Evolutionary conservation across 805 yeast genomes (phyloP).

Genomic region (Saturnispora hagleri): DNA sequence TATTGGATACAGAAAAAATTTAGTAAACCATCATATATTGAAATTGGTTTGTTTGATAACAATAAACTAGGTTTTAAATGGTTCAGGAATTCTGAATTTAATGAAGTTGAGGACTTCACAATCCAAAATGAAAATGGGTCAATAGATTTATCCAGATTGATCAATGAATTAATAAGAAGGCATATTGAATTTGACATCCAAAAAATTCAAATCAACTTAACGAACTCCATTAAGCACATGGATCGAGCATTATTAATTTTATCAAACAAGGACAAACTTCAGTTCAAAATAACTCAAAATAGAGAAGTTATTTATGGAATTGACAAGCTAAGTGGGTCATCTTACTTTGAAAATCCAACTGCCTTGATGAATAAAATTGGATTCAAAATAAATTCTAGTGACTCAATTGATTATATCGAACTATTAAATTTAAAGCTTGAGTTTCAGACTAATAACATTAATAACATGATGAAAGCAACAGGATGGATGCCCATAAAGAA

Average conservation of each 20-base stretch:
- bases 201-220: slow-evolving; percentile 25
- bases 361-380: slow-evolving; percentile 29
- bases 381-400: slow-evolving; percentile 24
- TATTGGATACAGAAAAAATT: slow-evolving; percentile 53
- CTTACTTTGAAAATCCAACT: slow-evolving; percentile 38
- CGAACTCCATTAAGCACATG: slow-evolving; percentile 21
- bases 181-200: slow-evolving; percentile 32
- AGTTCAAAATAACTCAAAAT: slow-evolving; percentile 22
- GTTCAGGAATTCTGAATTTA: slow-evolving; percentile 44
- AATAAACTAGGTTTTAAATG: slow-evolving; percentile 48
- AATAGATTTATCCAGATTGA: slow-evolving; percentile 30
- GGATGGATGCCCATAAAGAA: slow-evolving; percentile 62
- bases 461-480: slow-evolving; percentile 43
- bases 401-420: slow-evolving; percentile 22
- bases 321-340: slow-evolving; percentile 32
- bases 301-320: slow-evolving; percentile 25
- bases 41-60: slow-evolving; percentile 45
- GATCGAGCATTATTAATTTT: slow-evolving; percentile 24
- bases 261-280: slow-evolving; percentile 19
- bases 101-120: slow-evolving; percentile 18
- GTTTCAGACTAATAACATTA: slow-evolving; percentile 29
- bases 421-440: slow-evolving; percentile 44
- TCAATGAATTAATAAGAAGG: slow-evolving; percentile 31
- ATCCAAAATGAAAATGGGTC: slow-evolving; percentile 28
- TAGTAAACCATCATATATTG: slow-evolving; percentile 44